These are phyloP conservation scores for Camellia japonica DNA, from an alignment of 148 eudicot genomes.

Conservation along the genomic window DNA sequence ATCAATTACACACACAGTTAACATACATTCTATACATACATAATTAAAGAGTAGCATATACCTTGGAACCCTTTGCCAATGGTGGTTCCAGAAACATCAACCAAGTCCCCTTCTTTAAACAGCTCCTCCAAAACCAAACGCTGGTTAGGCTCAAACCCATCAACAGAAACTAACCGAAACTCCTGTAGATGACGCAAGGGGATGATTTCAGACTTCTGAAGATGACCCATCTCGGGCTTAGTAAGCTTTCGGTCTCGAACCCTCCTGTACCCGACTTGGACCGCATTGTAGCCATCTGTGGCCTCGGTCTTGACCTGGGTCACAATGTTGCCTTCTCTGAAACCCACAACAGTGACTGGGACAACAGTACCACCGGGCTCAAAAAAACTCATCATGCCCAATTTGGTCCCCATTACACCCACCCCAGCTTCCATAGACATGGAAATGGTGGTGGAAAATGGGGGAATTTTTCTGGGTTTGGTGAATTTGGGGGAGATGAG, in stretches of 20 bases:
- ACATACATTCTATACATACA: background rate
- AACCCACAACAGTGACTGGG: slow-evolving; percentile 94
- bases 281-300: slow-evolving; percentile 88
- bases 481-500: slow-evolving; percentile 9
- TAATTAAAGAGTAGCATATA: slow-evolving; percentile 15
- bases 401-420: slow-evolving; percentile 86
- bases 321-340: slow-evolving; percentile 93
- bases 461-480: slow-evolving; percentile 12
- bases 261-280: slow-evolving; percentile 87
- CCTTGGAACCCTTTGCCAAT: slow-evolving; percentile 96
- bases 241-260: slow-evolving; percentile 78
- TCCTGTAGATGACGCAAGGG: slow-evolving; percentile 92
- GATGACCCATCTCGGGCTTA: slow-evolving; percentile 82
- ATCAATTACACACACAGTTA: background rate
- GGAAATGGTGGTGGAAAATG: background rate
- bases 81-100: slow-evolving; percentile 89
- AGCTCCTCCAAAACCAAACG: slow-evolving; percentile 60
- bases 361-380: slow-evolving; percentile 65
- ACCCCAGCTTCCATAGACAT: slow-evolving; percentile 81
- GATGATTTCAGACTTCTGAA: slow-evolving; percentile 70
- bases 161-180: slow-evolving; percentile 64
- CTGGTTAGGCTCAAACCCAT: slow-evolving; percentile 64
- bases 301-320: slow-evolving; percentile 89
- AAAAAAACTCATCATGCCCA: slow-evolving; percentile 91
- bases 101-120: slow-evolving; percentile 83